Base-by-base conservation (phyloP, 1,139 yeast species). In the Taphrina populina region DNA sequence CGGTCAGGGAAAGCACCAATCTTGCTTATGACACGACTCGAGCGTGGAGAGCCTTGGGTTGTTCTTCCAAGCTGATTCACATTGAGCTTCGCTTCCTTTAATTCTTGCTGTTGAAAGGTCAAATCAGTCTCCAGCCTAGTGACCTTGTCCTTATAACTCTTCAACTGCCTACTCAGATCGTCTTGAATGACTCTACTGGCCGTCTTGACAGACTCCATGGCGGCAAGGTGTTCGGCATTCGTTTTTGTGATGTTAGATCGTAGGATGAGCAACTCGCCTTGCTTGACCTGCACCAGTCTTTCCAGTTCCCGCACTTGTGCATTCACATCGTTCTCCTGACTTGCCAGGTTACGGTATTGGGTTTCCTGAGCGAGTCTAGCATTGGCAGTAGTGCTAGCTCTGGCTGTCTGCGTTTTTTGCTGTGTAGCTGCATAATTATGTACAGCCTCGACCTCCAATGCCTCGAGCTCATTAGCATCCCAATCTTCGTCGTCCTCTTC, bases 401-500 rank as follows among this genome's bases (percentile, higher is more conserved):
- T 13, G 19, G 10, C 29, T 2, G n/a, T 19, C 19, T 37, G 43
- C 6, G 35, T 37, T 20, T 27, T 17, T 21, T 29, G 39, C 21
- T 49, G 45, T 17, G 54, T 39, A 15, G 54, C 54, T 2, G 54
- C 46, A 39, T 49, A 41, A 11, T 33, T 33, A 19, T 37, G 29
- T 27, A 49, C 21, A 10, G 54, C 54, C 24, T 37, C 32, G 10
- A 24, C 54, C 29, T 49, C 54, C 21, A 39, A 19, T 10, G 44
- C 39, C n/a, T 29, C 54, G 24, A 49, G 54, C 39, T 27, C 39
- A 10, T 37, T 41, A 46, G 44, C 46, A 30, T 43, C 47, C 47
- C 47, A 43, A 19, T 43, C 47, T 23, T 49, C 54, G 10, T 49
- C 54, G 35, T 33, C 37, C 17, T 45, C 52, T 23, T 49, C 54